These are phyloP conservation scores for Verticillium tricorpus DNA, from an alignment of 2,329 filamentous ascomycete species.

Conservation along the genomic window DNA sequence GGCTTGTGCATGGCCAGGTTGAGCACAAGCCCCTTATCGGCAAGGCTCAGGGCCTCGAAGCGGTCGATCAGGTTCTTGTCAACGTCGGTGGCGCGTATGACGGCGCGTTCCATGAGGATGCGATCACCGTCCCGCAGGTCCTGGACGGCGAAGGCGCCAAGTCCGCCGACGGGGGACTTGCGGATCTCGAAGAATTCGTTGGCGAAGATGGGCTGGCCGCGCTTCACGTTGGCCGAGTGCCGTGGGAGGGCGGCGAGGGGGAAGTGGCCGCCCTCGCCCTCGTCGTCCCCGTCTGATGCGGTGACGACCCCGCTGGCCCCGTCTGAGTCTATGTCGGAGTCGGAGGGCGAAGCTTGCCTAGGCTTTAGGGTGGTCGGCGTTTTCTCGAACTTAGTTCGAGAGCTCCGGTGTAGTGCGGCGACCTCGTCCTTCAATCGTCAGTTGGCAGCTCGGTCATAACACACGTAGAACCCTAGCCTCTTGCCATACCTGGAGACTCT, in stretches of 20 bases:
- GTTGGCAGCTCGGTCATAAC: background rate
- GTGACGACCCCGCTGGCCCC: background rate
- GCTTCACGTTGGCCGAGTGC: background rate
- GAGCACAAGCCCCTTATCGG: slow-evolving; percentile 26
- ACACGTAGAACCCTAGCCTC: background rate
- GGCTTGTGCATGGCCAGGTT: slow-evolving; percentile 31
- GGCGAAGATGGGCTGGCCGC: slow-evolving; percentile 17
- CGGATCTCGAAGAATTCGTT: slow-evolving; percentile 38
- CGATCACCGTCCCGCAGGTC: slow-evolving; percentile 31
- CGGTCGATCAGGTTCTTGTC: slow-evolving; percentile 13
- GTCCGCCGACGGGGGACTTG: slow-evolving; percentile 35
- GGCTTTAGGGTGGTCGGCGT: background rate
- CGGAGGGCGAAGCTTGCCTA: background rate
- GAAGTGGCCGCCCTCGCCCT: background rate
- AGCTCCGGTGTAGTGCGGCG: background rate
- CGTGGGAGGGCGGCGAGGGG: background rate
- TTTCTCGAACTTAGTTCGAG: background rate
- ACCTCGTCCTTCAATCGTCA: background rate
- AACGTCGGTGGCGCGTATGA: slow-evolving; percentile 27
- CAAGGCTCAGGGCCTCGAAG: slow-evolving; percentile 20
- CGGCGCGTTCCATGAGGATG: slow-evolving; percentile 40
- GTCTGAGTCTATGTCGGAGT: background rate
- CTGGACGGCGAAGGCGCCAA: slow-evolving; percentile 40
- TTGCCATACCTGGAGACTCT: background rate
- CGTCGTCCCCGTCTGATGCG: background rate